A percentile compares a stretch with the other conserved stretches of the same genome.
Conservation (phyloP, 2,329 filamentous ascomycete species). For the Emericellopsis cladophorae region DNA sequence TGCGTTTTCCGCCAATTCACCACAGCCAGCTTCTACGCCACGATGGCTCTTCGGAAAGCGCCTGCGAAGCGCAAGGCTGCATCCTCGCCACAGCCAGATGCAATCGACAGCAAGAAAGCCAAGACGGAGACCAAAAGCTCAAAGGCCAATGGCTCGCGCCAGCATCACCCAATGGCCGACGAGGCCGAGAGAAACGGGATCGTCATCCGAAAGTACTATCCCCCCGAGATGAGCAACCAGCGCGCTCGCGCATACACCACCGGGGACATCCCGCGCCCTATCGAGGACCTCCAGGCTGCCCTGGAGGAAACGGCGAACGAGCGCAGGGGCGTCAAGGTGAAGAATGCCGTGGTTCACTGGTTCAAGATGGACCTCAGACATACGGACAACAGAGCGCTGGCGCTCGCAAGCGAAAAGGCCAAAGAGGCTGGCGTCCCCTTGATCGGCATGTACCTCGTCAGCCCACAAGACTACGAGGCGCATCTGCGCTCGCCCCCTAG, state of each 20-base stretch:
- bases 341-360: constrained; percentile 70
- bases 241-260: constrained; percentile 63
- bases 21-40: constrained; percentile 5
- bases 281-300: constrained; percentile 51
- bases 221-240: constrained; percentile 72
- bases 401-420: constrained; percentile 52
- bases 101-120: constrained; percentile 13
- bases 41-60: constrained; percentile 12
- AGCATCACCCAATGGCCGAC: constrained; percentile 32
- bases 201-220: constrained; percentile 66
- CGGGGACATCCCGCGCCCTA: constrained; percentile 58
- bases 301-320: constrained; percentile 44
- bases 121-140: constrained; percentile 13
- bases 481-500: constrained; percentile 61
- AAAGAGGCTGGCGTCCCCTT: constrained; percentile 57
- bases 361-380: constrained; percentile 74
- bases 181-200: constrained; percentile 44
- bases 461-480: constrained; percentile 73
- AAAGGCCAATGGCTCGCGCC: constrained; percentile 19
- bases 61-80: constrained; percentile 15
- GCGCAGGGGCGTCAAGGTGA: constrained; percentile 37
- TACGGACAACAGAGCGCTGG: constrained; percentile 60
- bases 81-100: constrained; percentile 1
- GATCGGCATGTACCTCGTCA: constrained; percentile 66
- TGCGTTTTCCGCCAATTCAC: neutral